Evolutionary conservation across 108 stramenopile genomes (phyloP).

Genomic region (Nannochloropsis salina): DNA sequence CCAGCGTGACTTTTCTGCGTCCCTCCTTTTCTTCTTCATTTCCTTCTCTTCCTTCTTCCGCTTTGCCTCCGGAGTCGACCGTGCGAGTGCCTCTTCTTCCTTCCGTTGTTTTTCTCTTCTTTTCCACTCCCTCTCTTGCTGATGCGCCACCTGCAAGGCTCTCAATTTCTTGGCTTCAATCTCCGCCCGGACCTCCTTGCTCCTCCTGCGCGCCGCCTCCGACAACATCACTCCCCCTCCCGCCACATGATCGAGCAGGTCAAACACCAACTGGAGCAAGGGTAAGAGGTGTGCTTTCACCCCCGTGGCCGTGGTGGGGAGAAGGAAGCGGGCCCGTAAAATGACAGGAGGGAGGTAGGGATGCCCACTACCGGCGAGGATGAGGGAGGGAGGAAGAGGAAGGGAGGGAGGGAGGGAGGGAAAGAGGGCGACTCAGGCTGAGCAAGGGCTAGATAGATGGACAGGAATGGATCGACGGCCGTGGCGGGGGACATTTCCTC

Average conservation of each 20-base stretch:
- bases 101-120: conserved; percentile 20
- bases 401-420: conserved; percentile 4
- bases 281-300: not conserved
- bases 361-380: not conserved
- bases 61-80: not conserved
- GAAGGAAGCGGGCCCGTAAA: not conserved
- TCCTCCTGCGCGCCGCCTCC: not conserved
- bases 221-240: not conserved
- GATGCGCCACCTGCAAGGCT: not conserved
- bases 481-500: too few species aligned
- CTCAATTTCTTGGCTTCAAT: not conserved
- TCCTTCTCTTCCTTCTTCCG: not conserved
- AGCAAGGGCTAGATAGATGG: too few species aligned
- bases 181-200: not conserved
- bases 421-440: not conserved
- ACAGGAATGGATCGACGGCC: too few species aligned
- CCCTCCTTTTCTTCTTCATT: not conserved
- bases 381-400: conserved; percentile 16
- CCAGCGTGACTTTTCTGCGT: not conserved
- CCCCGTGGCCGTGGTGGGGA: not conserved
- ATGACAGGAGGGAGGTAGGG: not conserved
- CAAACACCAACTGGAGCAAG: not conserved
- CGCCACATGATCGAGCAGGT: not conserved
- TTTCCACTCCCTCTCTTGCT: conserved; percentile 15
- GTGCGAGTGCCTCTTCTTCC: not conserved